phyloP scores from a whole-genome alignment of 352 stramenopile species.

The Globisporangium solare region DNA sequence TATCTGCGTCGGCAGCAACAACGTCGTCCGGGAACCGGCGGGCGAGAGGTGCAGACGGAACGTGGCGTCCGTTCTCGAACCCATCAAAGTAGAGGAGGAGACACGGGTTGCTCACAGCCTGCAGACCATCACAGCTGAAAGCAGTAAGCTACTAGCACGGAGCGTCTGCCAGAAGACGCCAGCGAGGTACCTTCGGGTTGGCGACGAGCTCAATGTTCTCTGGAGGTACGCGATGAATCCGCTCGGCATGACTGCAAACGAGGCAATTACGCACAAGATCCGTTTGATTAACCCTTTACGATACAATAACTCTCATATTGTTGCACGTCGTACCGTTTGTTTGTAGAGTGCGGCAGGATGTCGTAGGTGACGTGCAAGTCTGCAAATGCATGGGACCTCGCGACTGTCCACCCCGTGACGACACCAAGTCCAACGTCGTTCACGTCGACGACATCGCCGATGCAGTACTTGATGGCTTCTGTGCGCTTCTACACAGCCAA shows the following conservation, averaged over 20 bases:
- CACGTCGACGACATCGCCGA: conserved; percentile 72
- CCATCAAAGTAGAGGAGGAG: conserved; percentile 78
- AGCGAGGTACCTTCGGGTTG: conserved; percentile 31
- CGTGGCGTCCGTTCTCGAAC: conserved; percentile 51
- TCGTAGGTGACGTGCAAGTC: conserved; percentile 57
- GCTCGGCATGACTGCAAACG: conserved; percentile 35
- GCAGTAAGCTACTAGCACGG: background rate
- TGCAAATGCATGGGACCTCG: conserved; percentile 26
- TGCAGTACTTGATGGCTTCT: conserved; percentile 38
- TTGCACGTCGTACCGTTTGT: conserved; percentile 28
- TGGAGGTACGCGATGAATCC: conserved; percentile 56
- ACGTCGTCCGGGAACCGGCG: conserved; percentile 57
- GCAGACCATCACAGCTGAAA: background rate
- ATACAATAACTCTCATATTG: background rate
- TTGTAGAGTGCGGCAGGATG: conserved; percentile 54
- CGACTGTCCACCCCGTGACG: conserved; percentile 54
- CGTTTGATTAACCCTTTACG: background rate
- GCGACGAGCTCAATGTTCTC: conserved; percentile 38
- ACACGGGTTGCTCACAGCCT: conserved; percentile 58
- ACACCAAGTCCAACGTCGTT: conserved; percentile 48
- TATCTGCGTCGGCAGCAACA: conserved; percentile 8
- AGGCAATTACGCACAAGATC: background rate
- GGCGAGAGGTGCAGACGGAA: conserved; percentile 58
- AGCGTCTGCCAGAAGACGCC: background rate
- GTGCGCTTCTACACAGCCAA: conserved; percentile 34